Percentiles rank a stretch among this genome's conserved stretches.
These are phyloP conservation scores for Penicillium soppii DNA, from an alignment of 495 filamentous ascomycete genomes.

Conservation along the genomic window DNA sequence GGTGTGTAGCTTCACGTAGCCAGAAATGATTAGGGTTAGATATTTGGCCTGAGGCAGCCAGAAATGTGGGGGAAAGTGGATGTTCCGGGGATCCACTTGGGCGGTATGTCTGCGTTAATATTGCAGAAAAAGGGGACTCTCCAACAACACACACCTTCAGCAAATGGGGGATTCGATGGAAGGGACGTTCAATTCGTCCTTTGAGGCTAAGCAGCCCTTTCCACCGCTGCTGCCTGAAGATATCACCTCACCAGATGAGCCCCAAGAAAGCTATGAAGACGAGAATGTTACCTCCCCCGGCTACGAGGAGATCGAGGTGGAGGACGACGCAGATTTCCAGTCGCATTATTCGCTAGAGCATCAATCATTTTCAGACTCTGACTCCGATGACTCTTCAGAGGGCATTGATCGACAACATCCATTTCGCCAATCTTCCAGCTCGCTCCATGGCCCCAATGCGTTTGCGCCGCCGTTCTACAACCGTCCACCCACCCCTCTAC, in stretches of 20 bases:
- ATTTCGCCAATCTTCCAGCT: conserved; percentile 43
- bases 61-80: background rate
- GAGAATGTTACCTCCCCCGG: conserved; percentile 30
- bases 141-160: background rate
- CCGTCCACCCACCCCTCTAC: conserved; percentile 81
- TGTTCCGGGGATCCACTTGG: background rate
- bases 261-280: conserved; percentile 28
- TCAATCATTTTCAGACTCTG: conserved; percentile 41
- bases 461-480: conserved; percentile 91
- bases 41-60: background rate
- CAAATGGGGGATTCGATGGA: conserved; percentile 10
- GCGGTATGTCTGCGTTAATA: background rate
- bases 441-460: conserved; percentile 49
- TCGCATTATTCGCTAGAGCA: conserved; percentile 46
- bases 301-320: conserved; percentile 34
- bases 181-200: conserved; percentile 13
- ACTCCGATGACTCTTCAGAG: conserved; percentile 38
- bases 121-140: conserved; percentile 10
- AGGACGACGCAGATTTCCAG: conserved; percentile 47
- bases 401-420: conserved; percentile 38
- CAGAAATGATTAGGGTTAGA: no score
- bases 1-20: no score
- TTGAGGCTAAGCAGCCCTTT: conserved; percentile 42
- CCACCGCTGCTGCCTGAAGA: conserved; percentile 37
- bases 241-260: conserved; percentile 23